Evolutionary conservation across 2,329 filamentous ascomycete species (phyloP).

Genomic region (Cordyceps fumosorosea): DNA sequence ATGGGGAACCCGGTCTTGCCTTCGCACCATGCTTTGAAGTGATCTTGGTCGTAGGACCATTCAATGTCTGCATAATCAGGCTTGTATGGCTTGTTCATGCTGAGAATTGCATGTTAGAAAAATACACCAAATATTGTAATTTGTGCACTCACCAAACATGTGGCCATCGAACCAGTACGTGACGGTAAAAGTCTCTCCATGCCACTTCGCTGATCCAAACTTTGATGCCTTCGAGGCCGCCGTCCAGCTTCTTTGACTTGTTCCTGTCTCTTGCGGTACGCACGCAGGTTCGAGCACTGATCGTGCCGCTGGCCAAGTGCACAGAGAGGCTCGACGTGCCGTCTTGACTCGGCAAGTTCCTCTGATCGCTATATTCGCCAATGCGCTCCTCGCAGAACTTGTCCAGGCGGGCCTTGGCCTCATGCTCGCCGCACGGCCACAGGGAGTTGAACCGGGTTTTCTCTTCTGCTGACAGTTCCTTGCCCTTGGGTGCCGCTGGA

Average conservation of each 20-base stretch:
- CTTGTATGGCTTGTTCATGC: conserved; percentile 62
- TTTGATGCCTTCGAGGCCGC: conserved; percentile 57
- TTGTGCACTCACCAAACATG: conserved; percentile 57
- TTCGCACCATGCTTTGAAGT: conserved; percentile 67
- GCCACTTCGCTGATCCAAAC: conserved; percentile 78
- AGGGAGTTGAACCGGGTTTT: conserved; percentile 48
- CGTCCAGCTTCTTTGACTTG: conserved; percentile 58
- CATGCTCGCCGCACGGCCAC: conserved; percentile 72
- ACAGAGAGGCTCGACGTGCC: conserved; percentile 64
- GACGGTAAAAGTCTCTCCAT: conserved; percentile 84
- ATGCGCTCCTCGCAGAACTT: conserved; percentile 63
- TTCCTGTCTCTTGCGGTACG: conserved; percentile 56
- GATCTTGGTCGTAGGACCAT: conserved; percentile 68
- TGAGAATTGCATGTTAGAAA: conserved; percentile 11
- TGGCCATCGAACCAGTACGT: conserved; percentile 79
- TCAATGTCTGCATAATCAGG: conserved; percentile 74
- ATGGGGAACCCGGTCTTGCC: conserved; percentile 76
- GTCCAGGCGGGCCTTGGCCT: conserved; percentile 55
- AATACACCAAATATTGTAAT: not conserved
- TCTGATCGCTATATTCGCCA: conserved; percentile 51
- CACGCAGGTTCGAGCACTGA: conserved; percentile 62
- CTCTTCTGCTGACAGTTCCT: conserved; percentile 53
- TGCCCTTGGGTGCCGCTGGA: conserved; percentile 57
- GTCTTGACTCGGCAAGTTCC: conserved; percentile 59
- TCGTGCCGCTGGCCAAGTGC: conserved; percentile 62